These are phyloP conservation scores for Boletus pseudopeckii DNA, from an alignment of 768 basidiomycete genomes.

Conservation along the genomic window DNA sequence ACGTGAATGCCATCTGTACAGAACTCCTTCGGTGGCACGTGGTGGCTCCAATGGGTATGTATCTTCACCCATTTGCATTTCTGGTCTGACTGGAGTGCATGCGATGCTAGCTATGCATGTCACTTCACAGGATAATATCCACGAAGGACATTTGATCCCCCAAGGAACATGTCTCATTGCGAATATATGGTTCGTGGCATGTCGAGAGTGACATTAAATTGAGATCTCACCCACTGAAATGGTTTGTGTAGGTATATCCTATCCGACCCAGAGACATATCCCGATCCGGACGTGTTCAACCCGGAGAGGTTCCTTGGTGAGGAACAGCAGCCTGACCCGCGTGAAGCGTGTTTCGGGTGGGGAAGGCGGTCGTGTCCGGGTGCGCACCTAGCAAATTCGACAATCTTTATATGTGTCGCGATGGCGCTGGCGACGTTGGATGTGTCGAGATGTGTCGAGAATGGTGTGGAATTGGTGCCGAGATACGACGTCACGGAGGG, in stretches of 20 bases:
- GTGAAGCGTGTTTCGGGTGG: too few relatives aligned
- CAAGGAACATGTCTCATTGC: slow-evolving; percentile 6
- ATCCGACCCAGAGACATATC: too few relatives aligned
- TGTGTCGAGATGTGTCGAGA: slow-evolving; percentile 6
- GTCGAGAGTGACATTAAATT: too few relatives aligned
- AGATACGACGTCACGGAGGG: background rate
- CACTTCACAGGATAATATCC: slow-evolving; percentile 11
- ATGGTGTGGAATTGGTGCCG: background rate
- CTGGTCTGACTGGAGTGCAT: background rate
- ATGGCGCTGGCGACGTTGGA: too few relatives aligned
- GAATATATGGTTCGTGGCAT: slow-evolving; percentile 9
- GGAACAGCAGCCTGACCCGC: too few relatives aligned
- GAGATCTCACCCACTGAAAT: background rate
- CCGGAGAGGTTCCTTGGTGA: too few relatives aligned
- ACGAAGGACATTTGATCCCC: slow-evolving; percentile 20
- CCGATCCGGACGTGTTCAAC: too few relatives aligned
- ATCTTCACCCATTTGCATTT: background rate
- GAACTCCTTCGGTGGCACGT: slow-evolving; percentile 11
- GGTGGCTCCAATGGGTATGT: background rate
- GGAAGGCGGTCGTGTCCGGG: too few relatives aligned
- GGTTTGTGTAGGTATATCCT: slow-evolving; percentile 1
- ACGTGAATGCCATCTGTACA: slow-evolving; percentile 15
- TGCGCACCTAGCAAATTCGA: too few relatives aligned
- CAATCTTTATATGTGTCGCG: too few relatives aligned
- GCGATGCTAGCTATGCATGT: background rate